Conservation (phyloP, 164 flowering plant species). For the Annona squamosa region DNA sequence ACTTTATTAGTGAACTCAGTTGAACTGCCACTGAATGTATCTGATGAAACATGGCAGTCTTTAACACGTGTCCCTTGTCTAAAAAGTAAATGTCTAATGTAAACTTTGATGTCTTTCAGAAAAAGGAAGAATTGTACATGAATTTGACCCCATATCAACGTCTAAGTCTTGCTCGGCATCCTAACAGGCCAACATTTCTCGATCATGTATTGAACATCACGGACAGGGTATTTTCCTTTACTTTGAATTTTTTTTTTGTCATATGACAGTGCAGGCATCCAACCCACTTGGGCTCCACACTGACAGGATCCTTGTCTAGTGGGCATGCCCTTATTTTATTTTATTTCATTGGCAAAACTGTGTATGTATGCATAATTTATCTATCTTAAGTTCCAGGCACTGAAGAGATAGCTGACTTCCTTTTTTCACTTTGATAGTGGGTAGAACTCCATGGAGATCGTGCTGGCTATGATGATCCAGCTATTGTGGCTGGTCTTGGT, state of each 20-base stretch:
- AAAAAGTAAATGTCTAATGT: not conserved
- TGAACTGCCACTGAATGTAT: not conserved
- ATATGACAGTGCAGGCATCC: too few relatives aligned
- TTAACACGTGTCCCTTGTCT: not conserved
- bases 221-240: slow-evolving; percentile 17
- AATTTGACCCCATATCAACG: slow-evolving; percentile 31
- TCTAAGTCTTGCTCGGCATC: slow-evolving; percentile 32
- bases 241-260: too few relatives aligned
- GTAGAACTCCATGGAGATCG: slow-evolving; percentile 39
- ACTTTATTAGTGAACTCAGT: not conserved
- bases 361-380: not conserved
- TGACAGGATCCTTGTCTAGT: too few relatives aligned
- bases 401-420: not conserved
- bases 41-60: not conserved
- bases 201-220: slow-evolving; percentile 31
- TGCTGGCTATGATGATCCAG: slow-evolving; percentile 29
- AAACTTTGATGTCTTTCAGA: slow-evolving; percentile 18
- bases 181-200: slow-evolving; percentile 31
- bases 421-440: slow-evolving; percentile 17
- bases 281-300: too few relatives aligned
- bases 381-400: not conserved
- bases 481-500: slow-evolving; percentile 25
- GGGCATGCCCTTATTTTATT: too few relatives aligned
- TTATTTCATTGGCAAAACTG: too few relatives aligned
- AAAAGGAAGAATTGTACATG: slow-evolving; percentile 28